A percentile compares a stretch with the other conserved stretches of the same genome.
Evolutionary conservation across 192 early-diverging fungal genomes (phyloP).

Genomic region (Pilaira anomala): DNA sequence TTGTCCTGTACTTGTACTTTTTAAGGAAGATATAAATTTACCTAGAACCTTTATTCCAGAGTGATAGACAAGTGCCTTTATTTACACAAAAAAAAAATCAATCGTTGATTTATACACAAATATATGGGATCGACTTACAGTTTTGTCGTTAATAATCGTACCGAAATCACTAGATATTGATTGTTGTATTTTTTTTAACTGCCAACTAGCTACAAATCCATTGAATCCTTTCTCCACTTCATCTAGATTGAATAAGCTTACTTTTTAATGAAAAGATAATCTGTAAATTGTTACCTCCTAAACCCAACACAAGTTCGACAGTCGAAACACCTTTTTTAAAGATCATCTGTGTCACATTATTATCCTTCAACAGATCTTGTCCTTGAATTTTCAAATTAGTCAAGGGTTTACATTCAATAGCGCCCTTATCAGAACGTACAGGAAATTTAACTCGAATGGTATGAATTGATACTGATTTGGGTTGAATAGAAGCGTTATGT

Average conservation of each 20-base stretch:
- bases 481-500: slow-evolving; percentile 23
- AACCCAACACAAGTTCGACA: slow-evolving; percentile 9
- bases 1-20: neutral
- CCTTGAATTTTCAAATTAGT: neutral
- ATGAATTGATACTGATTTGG: slow-evolving; percentile 28
- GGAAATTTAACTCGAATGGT: slow-evolving; percentile 28
- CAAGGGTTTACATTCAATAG: slow-evolving; percentile 7
- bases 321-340: neutral
- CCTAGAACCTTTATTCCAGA: slow-evolving; percentile 14
- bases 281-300: slow-evolving; percentile 4
- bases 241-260: slow-evolving; percentile 4
- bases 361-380: neutral
- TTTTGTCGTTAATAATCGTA: neutral
- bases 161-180: slow-evolving; percentile 5
- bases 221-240: neutral
- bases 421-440: neutral
- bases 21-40: slow-evolving; percentile 21
- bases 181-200: slow-evolving; percentile 4
- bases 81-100: neutral
- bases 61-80: slow-evolving; percentile 3
- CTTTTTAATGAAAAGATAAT: neutral
- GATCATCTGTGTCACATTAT: slow-evolving; percentile 19
- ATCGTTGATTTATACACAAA: neutral
- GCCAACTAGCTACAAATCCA: slow-evolving; percentile 24
- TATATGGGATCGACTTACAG: neutral